phyloP scores from a whole-genome alignment of 495 filamentous ascomycete genomes.

The Talaromyces adpressus region DNA sequence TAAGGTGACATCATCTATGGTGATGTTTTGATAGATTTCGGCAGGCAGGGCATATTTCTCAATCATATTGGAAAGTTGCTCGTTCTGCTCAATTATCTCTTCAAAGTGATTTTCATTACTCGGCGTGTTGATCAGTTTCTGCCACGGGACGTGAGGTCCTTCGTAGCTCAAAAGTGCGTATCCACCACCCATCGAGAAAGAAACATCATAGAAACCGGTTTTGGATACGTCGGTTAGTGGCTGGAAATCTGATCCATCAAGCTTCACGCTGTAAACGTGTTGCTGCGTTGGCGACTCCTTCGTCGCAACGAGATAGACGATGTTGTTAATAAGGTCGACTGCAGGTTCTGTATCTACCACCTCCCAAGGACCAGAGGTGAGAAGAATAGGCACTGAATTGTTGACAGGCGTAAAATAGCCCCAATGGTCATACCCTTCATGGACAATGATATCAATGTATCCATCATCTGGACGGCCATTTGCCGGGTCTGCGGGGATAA shows the following conservation, averaged over 20 bases:
- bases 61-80: constrained; percentile 57
- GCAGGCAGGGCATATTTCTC: constrained; percentile 75
- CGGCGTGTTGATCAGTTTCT: constrained; percentile 81
- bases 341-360: constrained; percentile 84
- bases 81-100: constrained; percentile 70
- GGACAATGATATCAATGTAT: constrained; percentile 86
- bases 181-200: constrained; percentile 73
- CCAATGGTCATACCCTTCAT: constrained; percentile 83
- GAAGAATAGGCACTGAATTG: constrained; percentile 67
- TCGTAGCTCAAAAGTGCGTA: constrained; percentile 77
- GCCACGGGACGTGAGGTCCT: constrained; percentile 84
- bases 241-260: constrained; percentile 66
- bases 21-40: constrained; percentile 77
- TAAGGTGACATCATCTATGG: constrained; percentile 68
- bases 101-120: constrained; percentile 56
- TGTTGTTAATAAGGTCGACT: constrained; percentile 73
- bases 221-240: constrained; percentile 68
- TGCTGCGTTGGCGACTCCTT: constrained; percentile 82
- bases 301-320: constrained; percentile 87
- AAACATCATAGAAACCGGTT: constrained; percentile 78
- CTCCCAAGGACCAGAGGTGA: constrained; percentile 89
- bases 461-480: constrained; percentile 77
- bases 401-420: constrained; percentile 93
- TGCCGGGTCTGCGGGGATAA: constrained; percentile 73
- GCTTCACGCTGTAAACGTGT: constrained; percentile 81